Evolutionary conservation across 164 flowering plant species (phyloP), one percentile per base, ranked within the genome.

Genomic region (Nymphaea colorata): DNA sequence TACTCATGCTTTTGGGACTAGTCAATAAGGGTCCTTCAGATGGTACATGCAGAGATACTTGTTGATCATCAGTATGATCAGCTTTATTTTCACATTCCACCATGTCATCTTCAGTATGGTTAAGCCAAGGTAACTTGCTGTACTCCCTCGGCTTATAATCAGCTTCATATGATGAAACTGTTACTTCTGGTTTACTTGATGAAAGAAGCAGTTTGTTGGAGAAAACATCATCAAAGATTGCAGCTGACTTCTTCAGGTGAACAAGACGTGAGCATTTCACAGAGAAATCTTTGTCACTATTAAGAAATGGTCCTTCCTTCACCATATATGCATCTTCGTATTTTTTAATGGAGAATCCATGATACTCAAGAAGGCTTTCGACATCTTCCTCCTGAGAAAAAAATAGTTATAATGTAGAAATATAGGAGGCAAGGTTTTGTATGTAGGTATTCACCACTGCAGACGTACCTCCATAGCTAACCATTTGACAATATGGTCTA

Each of bases 261-360:
- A 95, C 98, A 66, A 95, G 96, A 59, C 70, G 76, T 42, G 99
- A 95, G 61, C 94, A 80, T 77, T 78, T 86, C 41, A 88, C 87
- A 41, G 82, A 83, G 73, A 78, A 86, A 66, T 90, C 96, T 66
- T 75, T 79, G 44, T 88, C 91, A 61, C 70, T 69, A 69, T 86
- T 84, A 47, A 88, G 78, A 78, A 91, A 88, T 41, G 84, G 83
- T 59, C 89, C 95, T 59, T 90, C 98, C 80, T 91, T 91, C 70
- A 95, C 86, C 96, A 91, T 87, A 72, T 90, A 95, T 15, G 88
- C 85, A 79, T 85, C 96, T 79, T 85, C 89, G 77, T 81, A 95
- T 43, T 84, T 84, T 79, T 84, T 91, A 17, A 91, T 76, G 10
- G 65, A 66, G 75, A 95, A 95, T 2, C 99, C 99, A 77, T 95